These are phyloP conservation scores for Lyophyllum semitale DNA, from an alignment of 768 basidiomycete genomes.

Conservation along the genomic window DNA sequence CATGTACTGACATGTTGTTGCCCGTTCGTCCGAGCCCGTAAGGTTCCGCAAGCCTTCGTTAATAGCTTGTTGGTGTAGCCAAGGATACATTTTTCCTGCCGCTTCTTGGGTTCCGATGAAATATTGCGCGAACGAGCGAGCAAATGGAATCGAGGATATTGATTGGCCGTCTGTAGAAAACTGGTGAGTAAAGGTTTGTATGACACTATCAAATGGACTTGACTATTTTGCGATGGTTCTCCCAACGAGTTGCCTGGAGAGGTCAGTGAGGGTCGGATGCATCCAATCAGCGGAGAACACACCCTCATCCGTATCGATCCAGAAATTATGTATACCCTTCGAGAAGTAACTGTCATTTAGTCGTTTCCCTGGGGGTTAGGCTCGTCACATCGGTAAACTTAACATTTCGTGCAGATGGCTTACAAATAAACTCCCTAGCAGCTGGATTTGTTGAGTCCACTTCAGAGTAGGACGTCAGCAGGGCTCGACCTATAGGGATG, in stretches of 20 bases:
- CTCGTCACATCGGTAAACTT: neutral
- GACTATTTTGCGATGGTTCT: conserved; percentile 36
- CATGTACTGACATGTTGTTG: conserved; percentile 32
- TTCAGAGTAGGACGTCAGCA: neutral
- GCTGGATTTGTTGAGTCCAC: conserved; percentile 38
- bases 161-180: conserved; percentile 28
- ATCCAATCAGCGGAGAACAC: neutral
- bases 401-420: conserved; percentile 1
- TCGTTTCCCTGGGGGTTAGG: conserved; percentile 26
- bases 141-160: conserved; percentile 31
- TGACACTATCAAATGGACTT: neutral
- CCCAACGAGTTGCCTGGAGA: conserved; percentile 33
- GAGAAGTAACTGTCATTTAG: conserved; percentile 38
- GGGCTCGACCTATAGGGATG: neutral
- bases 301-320: conserved; percentile 42
- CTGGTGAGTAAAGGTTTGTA: neutral
- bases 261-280: neutral
- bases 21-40: conserved; percentile 18
- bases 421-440: conserved; percentile 37
- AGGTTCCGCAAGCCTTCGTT: conserved; percentile 36
- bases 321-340: conserved; percentile 37
- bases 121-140: conserved; percentile 35
- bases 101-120: conserved; percentile 37
- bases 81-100: conserved; percentile 38
- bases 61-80: conserved; percentile 39